Percentiles rank a stretch among this genome's conserved stretches.
phyloP scores from a whole-genome alignment of 441 rosid genomes.

The Populus hybrid region DNA sequence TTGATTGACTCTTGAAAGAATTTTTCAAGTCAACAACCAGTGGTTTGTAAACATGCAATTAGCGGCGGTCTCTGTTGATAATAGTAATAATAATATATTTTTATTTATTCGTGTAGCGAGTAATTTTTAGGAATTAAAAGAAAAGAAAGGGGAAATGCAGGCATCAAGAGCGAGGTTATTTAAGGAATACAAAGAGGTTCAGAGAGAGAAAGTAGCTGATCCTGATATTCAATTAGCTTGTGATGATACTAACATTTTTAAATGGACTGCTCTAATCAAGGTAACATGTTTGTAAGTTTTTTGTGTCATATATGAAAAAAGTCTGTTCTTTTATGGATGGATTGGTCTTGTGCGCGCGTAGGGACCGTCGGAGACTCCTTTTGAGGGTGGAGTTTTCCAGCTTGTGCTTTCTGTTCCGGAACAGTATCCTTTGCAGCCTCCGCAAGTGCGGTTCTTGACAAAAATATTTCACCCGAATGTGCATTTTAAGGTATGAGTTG shows the following conservation, averaged over 20 bases:
- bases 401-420: conserved; percentile 95
- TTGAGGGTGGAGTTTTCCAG: conserved; percentile 95
- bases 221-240: conserved; percentile 89
- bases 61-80: conserved; percentile 1
- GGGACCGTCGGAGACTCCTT: conserved; percentile 99
- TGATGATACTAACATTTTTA: conserved; percentile 92
- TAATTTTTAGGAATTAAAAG: too few species aligned
- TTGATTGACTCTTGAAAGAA: neutral
- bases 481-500: conserved; percentile 74
- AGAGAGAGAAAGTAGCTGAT: conserved; percentile 87
- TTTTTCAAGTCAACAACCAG: conserved; percentile 5
- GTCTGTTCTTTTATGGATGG: conserved; percentile 12
- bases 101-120: too few species aligned
- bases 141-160: conserved; percentile 23
- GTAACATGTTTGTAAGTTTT: conserved; percentile 27
- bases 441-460: conserved; percentile 95
- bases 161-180: conserved; percentile 96
- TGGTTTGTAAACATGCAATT: conserved; percentile 36
- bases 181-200: conserved; percentile 97
- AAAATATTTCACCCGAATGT: conserved; percentile 98
- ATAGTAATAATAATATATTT: neutral
- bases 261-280: conserved; percentile 99
- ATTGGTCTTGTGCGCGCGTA: conserved; percentile 16
- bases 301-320: neutral
- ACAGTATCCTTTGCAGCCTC: conserved; percentile 96